Conservation (phyloP, 441 rosid genomes). For the Erysimum cheiri region DNA sequence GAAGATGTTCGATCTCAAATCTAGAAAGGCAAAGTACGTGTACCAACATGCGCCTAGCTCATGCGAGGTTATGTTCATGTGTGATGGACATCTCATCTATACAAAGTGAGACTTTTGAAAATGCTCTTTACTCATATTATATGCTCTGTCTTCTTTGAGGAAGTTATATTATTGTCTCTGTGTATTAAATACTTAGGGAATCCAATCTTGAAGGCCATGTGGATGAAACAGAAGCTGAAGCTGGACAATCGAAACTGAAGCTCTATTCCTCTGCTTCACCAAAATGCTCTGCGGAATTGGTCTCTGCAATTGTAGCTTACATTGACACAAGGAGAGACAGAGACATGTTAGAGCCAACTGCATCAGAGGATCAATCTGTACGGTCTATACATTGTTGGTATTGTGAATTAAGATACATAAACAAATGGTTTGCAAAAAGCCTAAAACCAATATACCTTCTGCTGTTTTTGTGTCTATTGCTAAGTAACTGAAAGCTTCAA, state of each 20-base stretch:
- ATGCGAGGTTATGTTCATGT: constrained; percentile 65
- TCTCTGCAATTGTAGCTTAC: constrained; percentile 44
- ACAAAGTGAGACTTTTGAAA: constrained; percentile 50
- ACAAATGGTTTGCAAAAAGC: not conserved
- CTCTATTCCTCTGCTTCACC: constrained; percentile 40
- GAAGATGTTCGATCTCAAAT: constrained; percentile 56
- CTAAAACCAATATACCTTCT: not conserved
- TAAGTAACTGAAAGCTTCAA: not conserved
- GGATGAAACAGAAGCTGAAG: constrained; percentile 26
- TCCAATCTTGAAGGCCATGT: constrained; percentile 21
- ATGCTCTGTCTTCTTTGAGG: constrained; percentile 20
- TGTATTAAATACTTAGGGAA: constrained; percentile 34
- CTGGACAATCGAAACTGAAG: constrained; percentile 37
- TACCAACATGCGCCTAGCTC: constrained; percentile 51
- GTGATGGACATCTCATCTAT: constrained; percentile 56
- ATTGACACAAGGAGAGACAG: constrained; percentile 46
- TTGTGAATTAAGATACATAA: constrained; percentile 9
- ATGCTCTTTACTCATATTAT: constrained; percentile 6
- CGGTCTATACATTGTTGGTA: constrained; percentile 25
- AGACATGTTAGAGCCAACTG: constrained; percentile 43
- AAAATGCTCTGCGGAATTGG: constrained; percentile 43
- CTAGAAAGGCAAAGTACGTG: constrained; percentile 61
- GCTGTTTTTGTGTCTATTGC: constrained; percentile 14
- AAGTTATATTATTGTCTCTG: constrained; percentile 22
- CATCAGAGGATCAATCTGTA: constrained; percentile 45